Percentiles rank a stretch among this genome's conserved stretches.
These are phyloP conservation scores for Porcisia hertigi DNA, from an alignment of 208 protist species.

Conservation along the genomic window DNA sequence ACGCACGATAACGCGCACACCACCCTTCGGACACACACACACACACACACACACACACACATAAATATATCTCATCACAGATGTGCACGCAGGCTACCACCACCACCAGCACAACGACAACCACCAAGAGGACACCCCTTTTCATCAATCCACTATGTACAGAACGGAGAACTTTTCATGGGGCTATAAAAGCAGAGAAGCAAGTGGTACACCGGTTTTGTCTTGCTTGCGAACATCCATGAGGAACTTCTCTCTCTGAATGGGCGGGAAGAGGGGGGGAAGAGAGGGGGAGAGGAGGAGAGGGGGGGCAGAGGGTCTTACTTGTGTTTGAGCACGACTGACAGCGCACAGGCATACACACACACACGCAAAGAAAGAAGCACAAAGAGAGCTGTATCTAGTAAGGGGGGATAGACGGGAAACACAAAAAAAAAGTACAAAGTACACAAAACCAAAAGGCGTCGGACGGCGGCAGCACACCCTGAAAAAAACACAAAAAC, in stretches of 20 bases:
- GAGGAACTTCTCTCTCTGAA: too few relatives aligned
- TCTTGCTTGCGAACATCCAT: too few relatives aligned
- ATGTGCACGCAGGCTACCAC: neutral
- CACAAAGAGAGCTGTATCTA: too few relatives aligned
- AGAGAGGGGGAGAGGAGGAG: too few relatives aligned
- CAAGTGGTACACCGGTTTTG: too few relatives aligned
- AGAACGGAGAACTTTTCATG: neutral
- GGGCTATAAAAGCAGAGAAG: neutral
- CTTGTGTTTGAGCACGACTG: too few relatives aligned
- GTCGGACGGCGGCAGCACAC: too few relatives aligned
- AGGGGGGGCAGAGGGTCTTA: too few relatives aligned
- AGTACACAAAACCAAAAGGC: neutral
- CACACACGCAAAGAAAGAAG: neutral
- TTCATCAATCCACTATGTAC: neutral
- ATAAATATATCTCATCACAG: neutral
- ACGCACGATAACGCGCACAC: conserved; percentile 12
- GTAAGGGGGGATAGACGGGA: neutral
- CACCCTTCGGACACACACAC: neutral
- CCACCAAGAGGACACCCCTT: neutral
- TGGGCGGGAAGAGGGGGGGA: too few relatives aligned
- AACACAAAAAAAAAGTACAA: neutral
- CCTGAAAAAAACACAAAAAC: neutral
- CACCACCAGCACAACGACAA: neutral
- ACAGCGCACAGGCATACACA: neutral
- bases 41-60: neutral